Percentiles rank a stretch among this genome's conserved stretches.
phyloP scores from a whole-genome alignment of 2,329 filamentous ascomycete species.

The Ophiocordyceps camponoti-leonardi region DNA sequence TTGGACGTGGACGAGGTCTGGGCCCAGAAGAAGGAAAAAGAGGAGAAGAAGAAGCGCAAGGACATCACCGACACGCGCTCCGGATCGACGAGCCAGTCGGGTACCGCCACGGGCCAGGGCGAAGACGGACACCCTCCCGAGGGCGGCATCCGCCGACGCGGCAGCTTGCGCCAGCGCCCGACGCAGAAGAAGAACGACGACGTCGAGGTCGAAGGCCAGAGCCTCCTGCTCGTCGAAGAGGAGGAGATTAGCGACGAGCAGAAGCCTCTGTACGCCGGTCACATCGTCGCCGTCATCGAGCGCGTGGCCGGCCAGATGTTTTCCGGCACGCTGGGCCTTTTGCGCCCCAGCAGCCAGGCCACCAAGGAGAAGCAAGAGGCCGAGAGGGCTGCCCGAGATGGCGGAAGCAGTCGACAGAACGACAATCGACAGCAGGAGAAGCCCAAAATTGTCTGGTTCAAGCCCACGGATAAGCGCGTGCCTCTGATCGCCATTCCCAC shows the following conservation, averaged over 20 bases:
- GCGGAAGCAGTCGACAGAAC: conserved; percentile 50
- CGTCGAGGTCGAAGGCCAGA: conserved; percentile 96
- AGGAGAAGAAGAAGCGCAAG: conserved; percentile 99
- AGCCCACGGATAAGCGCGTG: conserved; percentile 97
- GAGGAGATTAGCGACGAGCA: conserved; percentile 98
- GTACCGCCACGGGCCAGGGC: conserved; percentile 41
- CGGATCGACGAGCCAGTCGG: conserved; percentile 56
- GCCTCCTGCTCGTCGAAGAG: conserved; percentile 87
- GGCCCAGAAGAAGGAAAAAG: conserved; percentile 97
- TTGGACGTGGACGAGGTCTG: conserved; percentile 97
- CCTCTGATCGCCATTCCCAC: conserved; percentile 96
- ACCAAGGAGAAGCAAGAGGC: conserved; percentile 99
- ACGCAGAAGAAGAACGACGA: conserved; percentile 99
- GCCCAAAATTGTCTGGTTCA: conserved; percentile 99
- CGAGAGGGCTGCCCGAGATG: conserved; percentile 81
- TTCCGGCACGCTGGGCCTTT: conserved; percentile 81
- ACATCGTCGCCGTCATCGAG: conserved; percentile 94
- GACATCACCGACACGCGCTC: conserved; percentile 86
- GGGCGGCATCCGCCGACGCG: conserved; percentile 77
- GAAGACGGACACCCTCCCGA: conserved; percentile 50
- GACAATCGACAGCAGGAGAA: conserved; percentile 77
- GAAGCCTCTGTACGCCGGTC: conserved; percentile 91
- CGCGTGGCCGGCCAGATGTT: conserved; percentile 98
- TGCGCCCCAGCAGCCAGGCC: conserved; percentile 92
- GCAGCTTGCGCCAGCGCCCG: conserved; percentile 87